Base-by-base conservation (phyloP, 2,329 filamentous ascomycete genomes). In the Allantophomopsis lycopodina region DNA sequence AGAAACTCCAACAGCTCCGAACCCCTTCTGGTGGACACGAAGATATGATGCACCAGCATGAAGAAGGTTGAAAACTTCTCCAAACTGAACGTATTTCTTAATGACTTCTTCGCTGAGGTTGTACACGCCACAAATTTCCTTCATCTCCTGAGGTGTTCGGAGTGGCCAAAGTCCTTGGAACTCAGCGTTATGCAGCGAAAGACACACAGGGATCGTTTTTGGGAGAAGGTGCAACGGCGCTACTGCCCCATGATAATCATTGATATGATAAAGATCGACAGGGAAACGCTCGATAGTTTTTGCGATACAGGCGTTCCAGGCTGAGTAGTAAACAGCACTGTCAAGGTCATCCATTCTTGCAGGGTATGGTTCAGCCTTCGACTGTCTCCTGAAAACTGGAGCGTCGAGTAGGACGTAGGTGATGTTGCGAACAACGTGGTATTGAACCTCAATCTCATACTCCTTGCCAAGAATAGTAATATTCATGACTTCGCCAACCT, bases 251-350 rank as follows among this genome's bases (percentile, higher is more conserved):
- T 78, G 73, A 49, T 77, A 78, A 50, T 76, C 73, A 55, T 78
- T 78, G 54, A 77, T 73, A 51, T 79, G 75, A 53, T 79, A 79
- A 13, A 79, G 52, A 48, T 78, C 72, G 42, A 76, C 62, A 0
- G 70, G 65, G 53, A 81, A 82, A n/a, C 77, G 68, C 41, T 68
- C 66, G 46, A 80, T 69, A 2, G 74, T 60, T 46, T 76, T 66
- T 7, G 76, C 74, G 47, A 82, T 79, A 52, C 77, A 82, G 53
- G 75, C 72, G 46, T 82, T 82, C 77, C 77, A 82, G 2, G 74
- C 75, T 2, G 73, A 79, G 52, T 81, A 81, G 56, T 79, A 78
- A 36, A 82, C 72, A 11, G 77, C 77, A 46, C 69, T 75, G 45
- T 78, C 73, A 40, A 81, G 62, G 51, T 82, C 76, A 51, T 82